Conservation (phyloP, 345 rosid species). For the Syzygium grande region DNA sequence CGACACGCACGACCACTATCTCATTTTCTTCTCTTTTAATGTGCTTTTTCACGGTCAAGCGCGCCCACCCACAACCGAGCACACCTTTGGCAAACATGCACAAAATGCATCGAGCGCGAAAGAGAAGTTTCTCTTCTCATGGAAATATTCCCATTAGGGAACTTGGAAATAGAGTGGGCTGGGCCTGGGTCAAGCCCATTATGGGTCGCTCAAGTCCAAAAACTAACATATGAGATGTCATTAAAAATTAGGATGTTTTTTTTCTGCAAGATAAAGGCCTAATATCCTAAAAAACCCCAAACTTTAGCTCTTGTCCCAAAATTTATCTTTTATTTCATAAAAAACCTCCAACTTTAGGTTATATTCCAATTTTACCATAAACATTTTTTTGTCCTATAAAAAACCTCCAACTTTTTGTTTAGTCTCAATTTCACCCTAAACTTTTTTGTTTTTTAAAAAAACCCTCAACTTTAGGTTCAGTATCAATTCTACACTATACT, state of each 20-base stretch:
- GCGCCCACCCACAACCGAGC: not conserved
- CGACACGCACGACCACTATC: not conserved
- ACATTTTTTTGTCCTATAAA: too few relatives aligned
- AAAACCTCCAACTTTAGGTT: too few relatives aligned
- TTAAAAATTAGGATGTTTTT: not conserved
- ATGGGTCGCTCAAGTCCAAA: not conserved
- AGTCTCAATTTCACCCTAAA: too few relatives aligned
- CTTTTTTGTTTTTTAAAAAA: too few relatives aligned
- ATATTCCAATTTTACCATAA: too few relatives aligned
- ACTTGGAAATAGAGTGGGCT: not conserved
- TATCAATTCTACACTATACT: too few relatives aligned
- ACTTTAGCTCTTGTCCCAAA: too few relatives aligned
- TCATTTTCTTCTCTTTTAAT: not conserved
- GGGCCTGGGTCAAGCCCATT: not conserved
- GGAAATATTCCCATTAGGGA: not conserved
- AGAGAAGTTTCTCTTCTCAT: not conserved
- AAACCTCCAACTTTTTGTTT: too few relatives aligned
- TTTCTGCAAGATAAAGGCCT: too few relatives aligned
- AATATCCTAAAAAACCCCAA: too few relatives aligned
- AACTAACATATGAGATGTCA: not conserved
- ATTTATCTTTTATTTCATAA: too few relatives aligned
- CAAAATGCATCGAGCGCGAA: not conserved
- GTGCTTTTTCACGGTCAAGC: not conserved
- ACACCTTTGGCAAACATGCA: not conserved
- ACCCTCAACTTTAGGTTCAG: too few relatives aligned